A percentile compares a stretch with the other conserved stretches of the same genome.
Evolutionary conservation across 2,329 filamentous ascomycete genomes (phyloP).

Genomic region (Rhynchosporium graminicola): DNA sequence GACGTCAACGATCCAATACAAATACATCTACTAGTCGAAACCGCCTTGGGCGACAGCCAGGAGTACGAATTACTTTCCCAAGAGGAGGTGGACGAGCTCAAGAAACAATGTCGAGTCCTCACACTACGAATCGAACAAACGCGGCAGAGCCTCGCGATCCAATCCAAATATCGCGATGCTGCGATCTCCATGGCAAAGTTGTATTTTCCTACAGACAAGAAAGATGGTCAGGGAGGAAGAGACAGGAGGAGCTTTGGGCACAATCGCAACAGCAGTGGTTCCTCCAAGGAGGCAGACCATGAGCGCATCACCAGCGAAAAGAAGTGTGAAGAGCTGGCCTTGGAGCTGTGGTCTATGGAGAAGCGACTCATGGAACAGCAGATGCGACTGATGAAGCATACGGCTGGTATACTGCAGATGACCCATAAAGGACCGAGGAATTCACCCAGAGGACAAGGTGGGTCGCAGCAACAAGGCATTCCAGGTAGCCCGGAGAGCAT

Average conservation of each 20-base stretch:
- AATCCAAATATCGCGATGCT: constrained; percentile 93
- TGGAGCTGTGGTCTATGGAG: constrained; percentile 78
- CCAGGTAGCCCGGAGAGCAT: constrained; percentile 78
- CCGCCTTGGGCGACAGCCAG: constrained; percentile 84
- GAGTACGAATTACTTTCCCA: constrained; percentile 83
- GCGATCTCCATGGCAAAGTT: constrained; percentile 83
- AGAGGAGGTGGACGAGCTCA: constrained; percentile 87
- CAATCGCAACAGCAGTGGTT: constrained; percentile 45
- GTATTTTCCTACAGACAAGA: constrained; percentile 64
- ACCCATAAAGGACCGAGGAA: constrained; percentile 74
- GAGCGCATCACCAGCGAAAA: constrained; percentile 74
- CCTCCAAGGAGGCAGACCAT: constrained; percentile 61
- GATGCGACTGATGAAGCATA: constrained; percentile 79
- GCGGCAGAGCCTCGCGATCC: constrained; percentile 79
- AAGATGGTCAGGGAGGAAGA: constrained; percentile 50
- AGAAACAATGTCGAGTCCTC: constrained; percentile 78
- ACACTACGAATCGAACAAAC: constrained; percentile 78
- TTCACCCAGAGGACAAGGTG: constrained; percentile 45
- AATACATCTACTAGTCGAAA: constrained; percentile 91
- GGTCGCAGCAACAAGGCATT: constrained; percentile 50
- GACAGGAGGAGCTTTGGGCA: constrained; percentile 50
- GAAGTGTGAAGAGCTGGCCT: constrained; percentile 82
- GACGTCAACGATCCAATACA: constrained; percentile 74
- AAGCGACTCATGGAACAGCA: constrained; percentile 75
- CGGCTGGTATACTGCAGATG: constrained; percentile 86